Conservation (phyloP, 495 filamentous ascomycete genomes). For the Staphylotrichum tortipilum region DNA sequence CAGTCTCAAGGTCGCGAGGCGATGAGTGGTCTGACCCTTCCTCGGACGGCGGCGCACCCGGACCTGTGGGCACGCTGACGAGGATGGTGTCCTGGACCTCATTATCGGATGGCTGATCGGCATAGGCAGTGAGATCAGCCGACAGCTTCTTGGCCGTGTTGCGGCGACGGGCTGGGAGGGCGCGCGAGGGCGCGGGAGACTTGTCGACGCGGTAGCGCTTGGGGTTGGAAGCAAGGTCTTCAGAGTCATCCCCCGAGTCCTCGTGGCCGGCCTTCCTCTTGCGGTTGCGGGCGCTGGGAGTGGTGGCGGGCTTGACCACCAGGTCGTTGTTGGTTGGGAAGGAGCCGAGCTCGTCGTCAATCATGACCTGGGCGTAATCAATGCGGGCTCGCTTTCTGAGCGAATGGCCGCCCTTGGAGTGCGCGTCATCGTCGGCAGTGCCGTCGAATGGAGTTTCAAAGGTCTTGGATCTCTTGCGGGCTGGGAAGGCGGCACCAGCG, state of each 20-base stretch:
- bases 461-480: slow-evolving; percentile 29
- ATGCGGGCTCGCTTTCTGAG: slow-evolving; percentile 39
- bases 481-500: not conserved
- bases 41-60: slow-evolving; percentile 9
- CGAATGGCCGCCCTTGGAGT: slow-evolving; percentile 39
- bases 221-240: slow-evolving; percentile 5
- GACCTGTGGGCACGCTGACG: slow-evolving; percentile 30
- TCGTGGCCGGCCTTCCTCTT: slow-evolving; percentile 24
- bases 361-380: slow-evolving; percentile 38
- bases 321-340: not conserved
- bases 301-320: slow-evolving; percentile 15
- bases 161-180: slow-evolving; percentile 25
- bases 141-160: slow-evolving; percentile 26
- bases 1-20: slow-evolving; percentile 14
- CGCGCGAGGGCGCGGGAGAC: slow-evolving; percentile 25
- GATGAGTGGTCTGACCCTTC: slow-evolving; percentile 21
- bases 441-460: slow-evolving; percentile 24
- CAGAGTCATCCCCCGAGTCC: slow-evolving; percentile 23
- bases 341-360: slow-evolving; percentile 25
- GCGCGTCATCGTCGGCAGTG: slow-evolving; percentile 26
- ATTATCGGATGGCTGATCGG: slow-evolving; percentile 31
- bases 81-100: slow-evolving; percentile 44
- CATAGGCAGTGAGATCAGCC: slow-evolving; percentile 19
- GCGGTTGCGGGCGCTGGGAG: slow-evolving; percentile 17
- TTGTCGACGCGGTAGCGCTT: slow-evolving; percentile 21